These are phyloP conservation scores for Ogataea pignaliae DNA, from an alignment of 805 yeast genomes.

Conservation along the genomic window DNA sequence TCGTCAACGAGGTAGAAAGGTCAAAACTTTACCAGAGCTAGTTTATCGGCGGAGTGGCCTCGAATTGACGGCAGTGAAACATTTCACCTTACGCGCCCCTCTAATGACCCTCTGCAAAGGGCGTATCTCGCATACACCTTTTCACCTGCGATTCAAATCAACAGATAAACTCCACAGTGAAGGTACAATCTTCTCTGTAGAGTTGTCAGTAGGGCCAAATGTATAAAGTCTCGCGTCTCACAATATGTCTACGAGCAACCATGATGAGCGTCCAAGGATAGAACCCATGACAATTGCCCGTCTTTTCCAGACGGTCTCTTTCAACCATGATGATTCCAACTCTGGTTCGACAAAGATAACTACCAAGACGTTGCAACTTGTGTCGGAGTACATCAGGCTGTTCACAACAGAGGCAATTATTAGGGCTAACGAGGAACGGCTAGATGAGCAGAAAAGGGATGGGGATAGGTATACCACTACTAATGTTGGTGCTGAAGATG, in stretches of 20 bases:
- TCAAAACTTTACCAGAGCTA: too few species aligned
- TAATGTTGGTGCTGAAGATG: slow-evolving; percentile 34
- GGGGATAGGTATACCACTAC: slow-evolving; percentile 13
- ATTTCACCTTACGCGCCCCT: too few species aligned
- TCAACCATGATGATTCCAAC: slow-evolving; percentile 31
- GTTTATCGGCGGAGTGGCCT: too few species aligned
- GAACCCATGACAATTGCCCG: slow-evolving; percentile 41
- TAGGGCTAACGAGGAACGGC: slow-evolving; percentile 49
- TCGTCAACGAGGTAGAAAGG: too few species aligned
- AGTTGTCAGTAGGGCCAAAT: too few species aligned
- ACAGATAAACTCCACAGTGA: slow-evolving; percentile 8
- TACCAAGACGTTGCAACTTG: slow-evolving; percentile 42
- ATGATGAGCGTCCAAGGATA: slow-evolving; percentile 4
- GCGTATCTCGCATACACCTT: too few species aligned
- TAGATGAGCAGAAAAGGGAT: slow-evolving; percentile 25
- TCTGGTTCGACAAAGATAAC: slow-evolving; percentile 38
- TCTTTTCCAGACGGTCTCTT: slow-evolving; percentile 47
- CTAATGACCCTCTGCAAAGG: too few species aligned
- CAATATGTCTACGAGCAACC: not conserved
- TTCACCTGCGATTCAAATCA: too few species aligned
- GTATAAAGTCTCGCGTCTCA: not conserved
- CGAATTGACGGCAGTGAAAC: too few species aligned
- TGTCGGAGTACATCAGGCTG: slow-evolving; percentile 50
- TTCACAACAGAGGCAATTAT: slow-evolving; percentile 57
- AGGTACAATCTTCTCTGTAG: too few species aligned